Conservation (phyloP, 2,329 filamentous ascomycete species). For the Cladosporium sp. region DNA sequence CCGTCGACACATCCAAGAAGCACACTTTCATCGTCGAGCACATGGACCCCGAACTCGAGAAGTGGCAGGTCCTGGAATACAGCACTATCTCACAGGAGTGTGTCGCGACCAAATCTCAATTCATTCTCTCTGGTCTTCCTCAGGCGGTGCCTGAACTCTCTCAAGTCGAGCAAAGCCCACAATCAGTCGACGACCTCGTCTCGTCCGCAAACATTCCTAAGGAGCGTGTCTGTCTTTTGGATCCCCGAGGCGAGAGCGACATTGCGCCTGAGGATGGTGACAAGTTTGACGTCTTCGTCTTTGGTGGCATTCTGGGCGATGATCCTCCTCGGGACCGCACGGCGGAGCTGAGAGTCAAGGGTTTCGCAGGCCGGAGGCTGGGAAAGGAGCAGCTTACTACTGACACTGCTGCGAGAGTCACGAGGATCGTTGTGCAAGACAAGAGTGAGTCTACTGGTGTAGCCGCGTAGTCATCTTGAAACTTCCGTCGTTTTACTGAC, state of each 20-base stretch:
- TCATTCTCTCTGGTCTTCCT: conserved; percentile 29
- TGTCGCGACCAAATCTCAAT: conserved; percentile 55
- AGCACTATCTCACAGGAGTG: conserved; percentile 80
- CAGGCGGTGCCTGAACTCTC: conserved; percentile 69
- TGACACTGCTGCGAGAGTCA: conserved; percentile 92
- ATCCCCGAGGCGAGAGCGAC: conserved; percentile 78
- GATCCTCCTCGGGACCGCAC: conserved; percentile 93
- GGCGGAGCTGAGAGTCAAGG: conserved; percentile 90
- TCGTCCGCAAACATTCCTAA: conserved; percentile 32
- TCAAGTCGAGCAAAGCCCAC: conserved; percentile 49
- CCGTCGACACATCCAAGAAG: conserved; percentile 30
- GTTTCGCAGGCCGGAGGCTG: conserved; percentile 79
- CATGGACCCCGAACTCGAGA: conserved; percentile 87
- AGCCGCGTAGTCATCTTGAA: no score
- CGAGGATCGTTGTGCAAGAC: conserved; percentile 80
- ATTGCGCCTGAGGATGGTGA: conserved; percentile 78
- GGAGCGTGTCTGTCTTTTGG: conserved; percentile 75
- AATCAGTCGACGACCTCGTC: conserved; percentile 21
- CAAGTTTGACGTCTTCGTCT: conserved; percentile 84
- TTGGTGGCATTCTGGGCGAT: conserved; percentile 93
- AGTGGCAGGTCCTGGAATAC: conserved; percentile 94
- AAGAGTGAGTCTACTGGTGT: conserved; percentile 55
- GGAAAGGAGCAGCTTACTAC: conserved; percentile 98
- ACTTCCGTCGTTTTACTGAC: background rate
- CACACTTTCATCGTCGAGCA: conserved; percentile 92